Conservation (phyloP, 768 basidiomycete genomes). For the Pulveroboletus frians region DNA sequence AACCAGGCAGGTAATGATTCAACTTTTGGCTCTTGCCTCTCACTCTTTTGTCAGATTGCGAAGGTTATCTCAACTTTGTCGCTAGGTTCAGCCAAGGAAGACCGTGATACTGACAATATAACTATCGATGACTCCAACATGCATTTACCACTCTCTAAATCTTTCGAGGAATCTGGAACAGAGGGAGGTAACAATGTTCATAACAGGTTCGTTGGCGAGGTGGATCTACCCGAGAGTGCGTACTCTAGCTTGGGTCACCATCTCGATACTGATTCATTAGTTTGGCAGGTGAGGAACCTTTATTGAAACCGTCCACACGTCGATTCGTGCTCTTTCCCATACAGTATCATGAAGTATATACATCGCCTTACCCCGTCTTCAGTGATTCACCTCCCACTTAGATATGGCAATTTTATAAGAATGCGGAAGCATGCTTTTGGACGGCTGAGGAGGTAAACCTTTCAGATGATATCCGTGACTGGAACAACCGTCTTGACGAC, state of each 20-base stretch:
- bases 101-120: background rate
- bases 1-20: slow-evolving; percentile 4
- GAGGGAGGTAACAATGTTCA: background rate
- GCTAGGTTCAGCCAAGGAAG: background rate
- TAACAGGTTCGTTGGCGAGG: slow-evolving; percentile 58
- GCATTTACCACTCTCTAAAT: background rate
- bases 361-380: background rate
- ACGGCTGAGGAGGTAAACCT: slow-evolving; percentile 91
- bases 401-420: slow-evolving; percentile 97
- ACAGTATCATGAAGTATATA: slow-evolving; percentile 70
- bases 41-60: slow-evolving; percentile 2
- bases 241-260: background rate
- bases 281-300: slow-evolving; percentile 63
- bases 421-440: slow-evolving; percentile 92
- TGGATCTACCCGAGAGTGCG: slow-evolving; percentile 58
- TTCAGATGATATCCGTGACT: slow-evolving; percentile 79
- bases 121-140: background rate
- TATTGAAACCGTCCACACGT: slow-evolving; percentile 68
- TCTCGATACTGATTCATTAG: background rate
- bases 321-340: slow-evolving; percentile 94
- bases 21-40: background rate
- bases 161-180: too few relatives aligned
- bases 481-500: slow-evolving; percentile 73
- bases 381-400: slow-evolving; percentile 23
- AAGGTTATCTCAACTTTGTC: slow-evolving; percentile 4